A percentile compares a stretch with the other conserved stretches of the same genome.
Conservation (phyloP, 2,329 filamentous ascomycete genomes). For the Colletotrichum limetticola region DNA sequence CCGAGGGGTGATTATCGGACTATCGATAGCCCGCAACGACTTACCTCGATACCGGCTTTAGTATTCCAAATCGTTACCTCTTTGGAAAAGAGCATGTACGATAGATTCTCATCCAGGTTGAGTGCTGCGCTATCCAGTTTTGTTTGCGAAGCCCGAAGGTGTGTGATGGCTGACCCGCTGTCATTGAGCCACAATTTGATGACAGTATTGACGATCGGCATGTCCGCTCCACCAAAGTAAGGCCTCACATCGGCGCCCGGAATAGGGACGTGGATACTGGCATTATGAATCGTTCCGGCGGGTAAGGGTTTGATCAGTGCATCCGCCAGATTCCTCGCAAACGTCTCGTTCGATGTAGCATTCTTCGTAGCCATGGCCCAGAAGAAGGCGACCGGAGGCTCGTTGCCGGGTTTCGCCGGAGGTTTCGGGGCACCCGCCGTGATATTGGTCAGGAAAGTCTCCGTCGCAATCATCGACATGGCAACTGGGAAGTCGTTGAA, state of each 20-base stretch:
- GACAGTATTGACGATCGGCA: slow-evolving; percentile 18
- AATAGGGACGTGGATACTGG: slow-evolving; percentile 1
- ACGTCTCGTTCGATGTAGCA: slow-evolving; percentile 17
- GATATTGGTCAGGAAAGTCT: neutral
- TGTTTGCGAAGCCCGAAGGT: neutral
- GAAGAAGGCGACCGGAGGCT: slow-evolving; percentile 10
- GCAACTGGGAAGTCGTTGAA: slow-evolving; percentile 18
- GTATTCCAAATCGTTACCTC: slow-evolving; percentile 6
- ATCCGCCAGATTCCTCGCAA: slow-evolving; percentile 6
- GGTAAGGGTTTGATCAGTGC: neutral
- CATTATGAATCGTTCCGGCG: neutral
- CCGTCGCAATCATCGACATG: slow-evolving; percentile 12
- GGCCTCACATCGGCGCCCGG: neutral
- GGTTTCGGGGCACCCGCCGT: neutral
- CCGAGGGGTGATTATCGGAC: accelerated
- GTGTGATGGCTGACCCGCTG: neutral
- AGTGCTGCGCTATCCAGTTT: slow-evolving; percentile 3
- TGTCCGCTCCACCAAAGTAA: slow-evolving; percentile 9
- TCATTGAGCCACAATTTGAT: slow-evolving; percentile 22
- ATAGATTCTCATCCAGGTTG: slow-evolving; percentile 18
- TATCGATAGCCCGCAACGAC: neutral
- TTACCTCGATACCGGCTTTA: neutral
- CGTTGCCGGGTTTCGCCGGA: neutral
- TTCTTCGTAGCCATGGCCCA: slow-evolving; percentile 20
- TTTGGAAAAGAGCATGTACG: slow-evolving; percentile 14